These are phyloP conservation scores for Mycena rebaudengoi DNA, from an alignment of 768 basidiomycete species.

Conservation along the genomic window DNA sequence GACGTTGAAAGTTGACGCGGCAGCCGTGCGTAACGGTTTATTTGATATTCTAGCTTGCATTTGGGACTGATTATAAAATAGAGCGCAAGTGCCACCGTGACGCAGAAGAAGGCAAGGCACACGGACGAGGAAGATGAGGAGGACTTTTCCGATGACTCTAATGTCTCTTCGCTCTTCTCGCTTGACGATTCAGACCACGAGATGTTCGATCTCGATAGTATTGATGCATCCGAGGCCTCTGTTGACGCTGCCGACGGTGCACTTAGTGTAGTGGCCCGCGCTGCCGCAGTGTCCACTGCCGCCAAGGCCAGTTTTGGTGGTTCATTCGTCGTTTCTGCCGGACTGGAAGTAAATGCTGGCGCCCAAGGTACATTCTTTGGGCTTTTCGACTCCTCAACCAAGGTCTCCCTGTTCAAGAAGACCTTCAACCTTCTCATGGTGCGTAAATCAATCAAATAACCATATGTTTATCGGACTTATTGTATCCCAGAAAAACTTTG, in stretches of 20 bases:
- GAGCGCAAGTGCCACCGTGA: too few species aligned
- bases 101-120: too few species aligned
- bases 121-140: too few species aligned
- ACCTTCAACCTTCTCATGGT: slow-evolving; percentile 16
- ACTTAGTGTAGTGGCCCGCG: neutral
- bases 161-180: too few species aligned
- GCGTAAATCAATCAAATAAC: too few species aligned
- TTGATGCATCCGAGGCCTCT: neutral
- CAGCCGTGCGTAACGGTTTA: slow-evolving; percentile 10
- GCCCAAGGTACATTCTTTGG: slow-evolving; percentile 20
- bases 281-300: neutral
- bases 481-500: too few species aligned
- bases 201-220: too few species aligned
- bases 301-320: slow-evolving; percentile 15
- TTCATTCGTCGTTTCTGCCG: slow-evolving; percentile 10
- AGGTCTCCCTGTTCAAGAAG: slow-evolving; percentile 24
- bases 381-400: slow-evolving; percentile 16
- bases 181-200: too few species aligned
- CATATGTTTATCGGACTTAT: too few species aligned
- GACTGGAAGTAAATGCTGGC: slow-evolving; percentile 18
- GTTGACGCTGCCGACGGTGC: neutral
- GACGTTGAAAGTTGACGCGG: slow-evolving; percentile 10
- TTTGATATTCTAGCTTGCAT: too few species aligned
- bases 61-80: too few species aligned
- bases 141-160: too few species aligned